These are phyloP conservation scores for Orbilia javanica DNA, from an alignment of 2,329 filamentous ascomycete genomes.

Conservation along the genomic window DNA sequence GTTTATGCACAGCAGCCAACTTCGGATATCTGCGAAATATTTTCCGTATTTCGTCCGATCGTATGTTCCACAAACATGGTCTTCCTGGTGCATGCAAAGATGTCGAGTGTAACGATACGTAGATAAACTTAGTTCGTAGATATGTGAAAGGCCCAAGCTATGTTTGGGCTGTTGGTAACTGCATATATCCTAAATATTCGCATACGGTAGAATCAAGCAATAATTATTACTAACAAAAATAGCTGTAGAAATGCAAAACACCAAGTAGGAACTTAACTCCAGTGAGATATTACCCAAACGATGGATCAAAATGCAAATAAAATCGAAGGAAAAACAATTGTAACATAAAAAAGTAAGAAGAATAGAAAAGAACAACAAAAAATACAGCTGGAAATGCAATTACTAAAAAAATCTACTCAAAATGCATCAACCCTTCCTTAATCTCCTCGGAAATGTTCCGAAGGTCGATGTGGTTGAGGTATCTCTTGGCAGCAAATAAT, in stretches of 20 bases:
- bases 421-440: slow-evolving; percentile 32
- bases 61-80: not conserved
- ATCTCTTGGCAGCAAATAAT: slow-evolving; percentile 68
- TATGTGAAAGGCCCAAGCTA: not conserved
- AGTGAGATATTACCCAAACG: not conserved
- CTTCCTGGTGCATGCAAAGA: not conserved
- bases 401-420: slow-evolving; percentile 15
- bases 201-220: not conserved
- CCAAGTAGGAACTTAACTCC: not conserved
- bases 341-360: slow-evolving; percentile 8
- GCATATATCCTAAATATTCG: not conserved
- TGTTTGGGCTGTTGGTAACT: not conserved
- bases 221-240: not conserved
- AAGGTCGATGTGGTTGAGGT: slow-evolving; percentile 65
- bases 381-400: not conserved
- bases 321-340: slow-evolving; percentile 2
- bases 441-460: slow-evolving; percentile 64
- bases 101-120: not conserved
- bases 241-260: not conserved
- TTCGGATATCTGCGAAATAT: slow-evolving; percentile 48
- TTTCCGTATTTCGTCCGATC: slow-evolving; percentile 31
- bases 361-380: not conserved
- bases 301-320: not conserved
- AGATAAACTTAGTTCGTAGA: not conserved
- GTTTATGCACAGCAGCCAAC: slow-evolving; percentile 1